Conservation (phyloP, 768 basidiomycete species). For the Boletellus ananas region DNA sequence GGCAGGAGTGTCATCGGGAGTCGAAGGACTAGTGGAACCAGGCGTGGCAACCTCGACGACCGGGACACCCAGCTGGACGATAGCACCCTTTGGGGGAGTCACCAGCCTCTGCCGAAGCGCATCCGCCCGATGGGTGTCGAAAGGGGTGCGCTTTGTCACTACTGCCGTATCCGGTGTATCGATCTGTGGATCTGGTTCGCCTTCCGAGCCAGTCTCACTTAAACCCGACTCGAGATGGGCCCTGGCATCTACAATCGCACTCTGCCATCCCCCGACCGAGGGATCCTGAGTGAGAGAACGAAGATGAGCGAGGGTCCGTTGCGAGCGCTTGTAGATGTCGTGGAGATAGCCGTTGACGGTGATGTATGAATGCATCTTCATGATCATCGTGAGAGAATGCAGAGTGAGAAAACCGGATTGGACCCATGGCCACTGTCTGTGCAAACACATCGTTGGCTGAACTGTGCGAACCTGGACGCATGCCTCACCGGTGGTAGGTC, state of each 20-base stretch:
- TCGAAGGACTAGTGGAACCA: constrained; percentile 2
- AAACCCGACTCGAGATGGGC: constrained; percentile 30
- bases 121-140: constrained; percentile 49
- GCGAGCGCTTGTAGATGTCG: constrained; percentile 43
- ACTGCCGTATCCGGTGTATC: constrained; percentile 48
- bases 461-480: not conserved
- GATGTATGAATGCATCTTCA: constrained; percentile 97
- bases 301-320: constrained; percentile 41
- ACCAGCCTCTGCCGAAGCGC: constrained; percentile 57
- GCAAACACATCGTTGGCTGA: not conserved
- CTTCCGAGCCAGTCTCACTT: constrained; percentile 19
- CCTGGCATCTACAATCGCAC: constrained; percentile 52
- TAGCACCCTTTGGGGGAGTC: constrained; percentile 25
- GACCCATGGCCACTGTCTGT: constrained; percentile 96
- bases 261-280: constrained; percentile 61
- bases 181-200: constrained; percentile 17
- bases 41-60: not conserved
- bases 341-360: constrained; percentile 84
- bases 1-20: constrained; percentile 7
- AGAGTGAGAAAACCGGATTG: constrained; percentile 88
- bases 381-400: constrained; percentile 86
- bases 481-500: constrained; percentile 77
- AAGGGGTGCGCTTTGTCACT: constrained; percentile 43
- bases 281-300: constrained; percentile 41
- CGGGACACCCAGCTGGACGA: constrained; percentile 4